Evolutionary conservation across 2,329 filamentous ascomycete genomes (phyloP), one percentile per base, ranked within the genome.

Genomic region (Iodosphaeria phyllophila): DNA sequence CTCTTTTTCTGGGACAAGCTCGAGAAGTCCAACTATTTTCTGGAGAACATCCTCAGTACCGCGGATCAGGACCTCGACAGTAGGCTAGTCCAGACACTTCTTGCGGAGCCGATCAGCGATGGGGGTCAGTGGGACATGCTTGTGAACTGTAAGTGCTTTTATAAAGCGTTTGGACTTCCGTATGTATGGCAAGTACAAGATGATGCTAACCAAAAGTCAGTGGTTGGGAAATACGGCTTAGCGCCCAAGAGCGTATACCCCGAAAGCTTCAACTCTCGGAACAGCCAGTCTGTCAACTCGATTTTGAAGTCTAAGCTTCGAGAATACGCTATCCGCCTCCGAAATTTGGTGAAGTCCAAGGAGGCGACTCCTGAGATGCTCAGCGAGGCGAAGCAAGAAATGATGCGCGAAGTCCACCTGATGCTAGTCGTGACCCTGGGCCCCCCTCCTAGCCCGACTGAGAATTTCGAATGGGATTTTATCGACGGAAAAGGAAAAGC

Each of bases 1-100:
- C 62, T 92, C 4, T 92, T 86, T 54, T 92, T 82, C 60, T 91
- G 77, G 74, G 83, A 92, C 48, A 92, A 92, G 54, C 66, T 92
- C 12, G 83, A 92, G 49, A 92, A 92, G 50, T 63, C 75, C 6
- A 92, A 92, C 48, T 92, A 67, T 56, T 92, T 91, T 52, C 62
- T 92, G 11, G 80, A 91, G 50, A 75, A 78, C 40, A 67, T 86
- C 31, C 64, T 92, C 28, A 70, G 79, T 33, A 91, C 82, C 0
- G 62, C 67, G 0, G 54, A 57, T 25, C 62, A 82, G 37, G 68
- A 74, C 17, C 58, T 91, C 2, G 77, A 84, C 35, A 63, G 71
- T 13, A 56, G 83, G 7, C 51, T 91, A 4, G 60, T 92, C 3
- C 74, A 83, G 43, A 63, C 62, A 4, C 51, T 92, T 4, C 54